Evolutionary conservation across 257 asterid species (phyloP), one percentile per base, ranked within the genome.

Genomic region (Datura wrightii): DNA sequence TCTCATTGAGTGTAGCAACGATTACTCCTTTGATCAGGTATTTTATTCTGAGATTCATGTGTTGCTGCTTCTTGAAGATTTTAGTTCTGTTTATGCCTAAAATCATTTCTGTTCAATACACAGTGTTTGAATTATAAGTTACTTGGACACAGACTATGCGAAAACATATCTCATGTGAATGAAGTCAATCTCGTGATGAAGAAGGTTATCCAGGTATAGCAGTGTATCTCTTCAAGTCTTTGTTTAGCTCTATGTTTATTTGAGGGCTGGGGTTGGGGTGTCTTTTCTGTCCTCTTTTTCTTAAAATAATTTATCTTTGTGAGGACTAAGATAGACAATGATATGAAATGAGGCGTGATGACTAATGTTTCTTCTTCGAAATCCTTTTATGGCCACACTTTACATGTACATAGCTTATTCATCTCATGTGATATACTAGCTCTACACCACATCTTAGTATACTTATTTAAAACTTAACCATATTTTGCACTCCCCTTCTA

Each of bases 71-170:
- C 54, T 34, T 76, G 62, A 50, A 50, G 63, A 46, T 76, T 76
- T 76, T 76, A 18, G 63, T 76, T 76, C 46, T 62, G 19, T 5
- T 81, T 48, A 60, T 81, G 72, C 62, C 59, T 81, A 81, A 60
- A 36, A 60, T 76, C 31, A 50, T 76, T 76, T 50, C 62, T 84
- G 80, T 86, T 88, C 80, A 66, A 88, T 86, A 82, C 93, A 94
- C 97, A 95, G 99, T 86, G 85, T 88, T 90, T 94, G 90, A 95
- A 94, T 94, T 91, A 90, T 94, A 94, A 92, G 89, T 91, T 93
- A 83, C 94, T 94, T 84, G 99, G 98, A 87, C 89, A 90, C 84
- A 94, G 95, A 90, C 93, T 95, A 70, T 92, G 94, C 85, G 99
- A 95, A 88, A 93, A 85, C 72, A 89, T 93, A 85, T 84, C 92